Conservation (phyloP, 257 asterid genomes). For the Euphrasia confusa region DNA sequence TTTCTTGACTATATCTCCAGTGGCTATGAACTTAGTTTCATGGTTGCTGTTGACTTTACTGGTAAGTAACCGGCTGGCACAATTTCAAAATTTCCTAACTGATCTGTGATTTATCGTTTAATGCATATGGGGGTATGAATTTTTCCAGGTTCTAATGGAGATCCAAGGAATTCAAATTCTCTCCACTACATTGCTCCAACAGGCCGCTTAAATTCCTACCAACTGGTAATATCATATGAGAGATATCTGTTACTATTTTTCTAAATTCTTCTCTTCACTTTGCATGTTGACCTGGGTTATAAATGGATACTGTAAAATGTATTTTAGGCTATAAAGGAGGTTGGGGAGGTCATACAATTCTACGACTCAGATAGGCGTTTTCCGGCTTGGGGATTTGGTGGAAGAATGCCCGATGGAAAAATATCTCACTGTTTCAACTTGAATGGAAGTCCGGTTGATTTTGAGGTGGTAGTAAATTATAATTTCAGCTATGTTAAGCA, state of each 20-base stretch:
- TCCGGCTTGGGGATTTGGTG: conserved; percentile 94
- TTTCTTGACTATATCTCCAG: conserved; percentile 79
- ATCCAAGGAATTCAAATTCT: conserved; percentile 50
- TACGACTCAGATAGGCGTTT: conserved; percentile 73
- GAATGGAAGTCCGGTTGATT: conserved; percentile 46
- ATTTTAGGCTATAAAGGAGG: conserved; percentile 69
- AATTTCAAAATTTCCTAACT: background rate
- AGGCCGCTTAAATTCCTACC: conserved; percentile 64
- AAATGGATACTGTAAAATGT: conserved; percentile 9
- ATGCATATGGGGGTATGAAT: conserved; percentile 16
- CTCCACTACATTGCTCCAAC: conserved; percentile 66
- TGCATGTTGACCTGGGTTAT: background rate
- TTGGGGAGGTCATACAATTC: conserved; percentile 81
- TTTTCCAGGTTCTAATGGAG: conserved; percentile 62
- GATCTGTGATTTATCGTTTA: conserved; percentile 13
- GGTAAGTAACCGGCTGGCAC: conserved; percentile 32
- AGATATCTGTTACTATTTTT: background rate
- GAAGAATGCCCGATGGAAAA: conserved; percentile 36
- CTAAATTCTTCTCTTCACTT: background rate
- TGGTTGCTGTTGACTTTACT: conserved; percentile 89
- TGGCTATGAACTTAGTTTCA: conserved; percentile 79
- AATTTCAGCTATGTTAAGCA: background rate
- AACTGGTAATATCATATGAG: conserved; percentile 42
- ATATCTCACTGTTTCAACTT: conserved; percentile 78
- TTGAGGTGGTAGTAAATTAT: conserved; percentile 38